Percentiles rank a stretch among this genome's conserved stretches.
Conservation (phyloP, 441 rosid species). For the Francoa sonchifolia region DNA sequence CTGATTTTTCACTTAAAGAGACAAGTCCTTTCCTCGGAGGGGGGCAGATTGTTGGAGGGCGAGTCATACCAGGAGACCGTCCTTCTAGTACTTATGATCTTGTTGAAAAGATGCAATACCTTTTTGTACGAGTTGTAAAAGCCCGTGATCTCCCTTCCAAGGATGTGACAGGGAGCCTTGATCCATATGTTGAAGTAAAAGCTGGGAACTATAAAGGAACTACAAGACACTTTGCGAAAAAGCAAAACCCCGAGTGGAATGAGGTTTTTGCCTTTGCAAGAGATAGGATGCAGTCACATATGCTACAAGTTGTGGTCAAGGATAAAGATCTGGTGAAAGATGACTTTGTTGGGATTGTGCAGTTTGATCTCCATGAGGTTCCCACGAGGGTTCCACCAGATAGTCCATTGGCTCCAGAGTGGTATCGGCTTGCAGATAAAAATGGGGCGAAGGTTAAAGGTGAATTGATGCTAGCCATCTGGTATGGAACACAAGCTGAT, state of each 20-base stretch:
- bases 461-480: conserved; percentile 82
- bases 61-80: conserved; percentile 60
- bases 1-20: conserved; percentile 62
- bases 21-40: conserved; percentile 86
- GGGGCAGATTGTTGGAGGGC: conserved; percentile 62
- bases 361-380: conserved; percentile 54
- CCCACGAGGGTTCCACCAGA: conserved; percentile 75
- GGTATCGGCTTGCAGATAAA: conserved; percentile 67
- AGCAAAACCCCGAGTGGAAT: conserved; percentile 75
- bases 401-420: conserved; percentile 86
- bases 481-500: conserved; percentile 95
- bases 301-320: conserved; percentile 57
- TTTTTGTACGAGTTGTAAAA: conserved; percentile 65
- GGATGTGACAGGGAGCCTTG: conserved; percentile 77
- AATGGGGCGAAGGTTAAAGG: conserved; percentile 50
- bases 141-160: conserved; percentile 70
- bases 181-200: conserved; percentile 70
- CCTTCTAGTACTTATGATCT: conserved; percentile 54
- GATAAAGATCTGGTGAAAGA: conserved; percentile 72
- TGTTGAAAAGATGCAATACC: conserved; percentile 83
- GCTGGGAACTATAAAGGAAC: conserved; percentile 80
- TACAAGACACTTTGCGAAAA: conserved; percentile 61
- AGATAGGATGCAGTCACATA: conserved; percentile 50
- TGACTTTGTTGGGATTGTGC: conserved; percentile 59
- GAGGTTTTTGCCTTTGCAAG: conserved; percentile 80